Evolutionary conservation across 2,329 filamentous ascomycete species (phyloP), one percentile per base, ranked within the genome.

Genomic region (Trichothecium roseum): DNA sequence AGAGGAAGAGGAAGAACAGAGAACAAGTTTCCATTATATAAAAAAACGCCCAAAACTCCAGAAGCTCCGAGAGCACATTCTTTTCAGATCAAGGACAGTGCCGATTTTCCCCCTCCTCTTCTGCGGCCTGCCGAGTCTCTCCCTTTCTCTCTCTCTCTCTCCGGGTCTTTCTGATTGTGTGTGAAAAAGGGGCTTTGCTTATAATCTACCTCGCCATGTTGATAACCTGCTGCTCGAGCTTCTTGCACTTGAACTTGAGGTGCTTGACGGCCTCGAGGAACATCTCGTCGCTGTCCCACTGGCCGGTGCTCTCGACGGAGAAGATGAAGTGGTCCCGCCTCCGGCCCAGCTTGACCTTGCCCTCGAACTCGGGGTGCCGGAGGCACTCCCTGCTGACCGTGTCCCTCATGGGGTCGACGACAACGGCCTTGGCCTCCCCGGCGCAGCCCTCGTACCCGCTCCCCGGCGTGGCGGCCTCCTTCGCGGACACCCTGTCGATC

Each of bases 251-350:
- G 49, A 75, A 68, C 66, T 88, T 94, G 42, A 98, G 63, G 47
- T 86, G 68, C 62, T 81, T 83, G 34, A 98, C 73, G 18, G 85
- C 79, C 62, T 96, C 87, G 38, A 98, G 61, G 66, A 98, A 96
- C 44, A 98, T 69, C 60, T 87, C 80, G 50, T 96, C 89, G 53
- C 87, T 94, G 40, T 91, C 81, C 68, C 86, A 94, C 63, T 98
- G 91, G 5, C 91, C 93, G 1, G 86, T 81, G 66, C 88, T 95
- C 68, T 98, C 91, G 26, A 98, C 72, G 37, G 78, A 82, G 69
- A 91, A 98, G 60, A 98, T 96, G 59, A 98, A 98, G 64, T 98
- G 93, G 57, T 98, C 91, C 45, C 87, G 72, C 49, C 87, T 68
- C 37, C 93, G 73, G 30, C 91, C 91, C 22, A 98, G 74, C 68